phyloP scores from a whole-genome alignment of 139 green algal species.

The Diplosphaera chodatii region DNA sequence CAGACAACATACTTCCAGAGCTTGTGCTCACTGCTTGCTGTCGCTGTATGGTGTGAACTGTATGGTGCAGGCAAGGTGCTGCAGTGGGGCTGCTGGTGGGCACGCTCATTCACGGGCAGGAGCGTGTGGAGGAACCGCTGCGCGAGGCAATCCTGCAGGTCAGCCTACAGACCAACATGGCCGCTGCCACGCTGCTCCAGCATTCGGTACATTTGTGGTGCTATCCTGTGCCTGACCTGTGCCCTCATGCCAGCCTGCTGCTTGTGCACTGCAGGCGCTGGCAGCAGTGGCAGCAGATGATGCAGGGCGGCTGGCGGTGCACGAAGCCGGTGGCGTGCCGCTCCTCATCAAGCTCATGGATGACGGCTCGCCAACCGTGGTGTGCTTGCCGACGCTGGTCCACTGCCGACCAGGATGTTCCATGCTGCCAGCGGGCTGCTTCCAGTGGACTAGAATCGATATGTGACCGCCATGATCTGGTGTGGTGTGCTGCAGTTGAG shows the following conservation, averaged over 20 bases:
- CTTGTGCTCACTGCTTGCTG: no score
- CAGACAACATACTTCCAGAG: no score
- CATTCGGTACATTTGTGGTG: no score
- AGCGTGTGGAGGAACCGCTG: neutral
- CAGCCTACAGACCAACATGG: neutral
- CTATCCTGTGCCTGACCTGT: no score
- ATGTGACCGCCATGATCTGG: no score
- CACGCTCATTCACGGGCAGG: neutral
- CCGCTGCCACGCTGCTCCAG: no score
- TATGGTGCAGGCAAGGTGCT: neutral
- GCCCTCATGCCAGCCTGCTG: neutral
- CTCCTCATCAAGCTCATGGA: conserved; percentile 16
- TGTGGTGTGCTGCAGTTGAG: neutral
- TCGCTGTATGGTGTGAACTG: no score
- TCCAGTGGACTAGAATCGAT: no score
- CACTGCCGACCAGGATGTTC: no score
- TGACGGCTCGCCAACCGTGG: neutral
- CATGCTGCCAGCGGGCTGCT: no score
- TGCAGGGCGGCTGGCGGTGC: conserved; percentile 1
- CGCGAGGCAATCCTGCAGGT: neutral
- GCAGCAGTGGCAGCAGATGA: conserved; percentile 10
- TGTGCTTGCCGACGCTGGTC: neutral
- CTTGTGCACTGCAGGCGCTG: conserved; percentile 1
- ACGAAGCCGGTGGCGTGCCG: conserved; percentile 5
- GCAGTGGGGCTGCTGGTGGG: conserved; percentile 9